A percentile compares a stretch with the other conserved stretches of the same genome.
Conservation (phyloP, 192 early-diverging fungal genomes). For the Kappamyces sp. region DNA sequence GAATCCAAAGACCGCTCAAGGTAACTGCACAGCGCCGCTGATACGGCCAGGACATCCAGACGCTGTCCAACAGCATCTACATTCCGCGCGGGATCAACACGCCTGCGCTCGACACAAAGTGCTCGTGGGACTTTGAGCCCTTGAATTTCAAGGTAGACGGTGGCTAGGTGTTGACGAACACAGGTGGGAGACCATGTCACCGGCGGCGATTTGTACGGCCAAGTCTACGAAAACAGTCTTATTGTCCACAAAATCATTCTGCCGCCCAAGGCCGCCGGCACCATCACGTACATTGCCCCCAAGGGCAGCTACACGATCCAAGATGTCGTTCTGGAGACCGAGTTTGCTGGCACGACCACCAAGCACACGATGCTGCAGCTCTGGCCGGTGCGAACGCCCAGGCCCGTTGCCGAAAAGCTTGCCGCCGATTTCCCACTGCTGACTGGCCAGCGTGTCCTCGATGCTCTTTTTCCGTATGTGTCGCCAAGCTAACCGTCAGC, state of each 20-base stretch:
- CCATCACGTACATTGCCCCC: slow-evolving; percentile 91
- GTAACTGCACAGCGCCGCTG: slow-evolving; percentile 26
- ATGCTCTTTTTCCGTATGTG: slow-evolving; percentile 91
- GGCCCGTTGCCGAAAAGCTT: slow-evolving; percentile 91
- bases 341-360: slow-evolving; percentile 92
- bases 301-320: slow-evolving; percentile 80
- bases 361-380: slow-evolving; percentile 95
- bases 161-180: not conserved
- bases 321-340: slow-evolving; percentile 88
- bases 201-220: slow-evolving; percentile 95
- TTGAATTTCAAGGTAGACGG: slow-evolving; percentile 70
- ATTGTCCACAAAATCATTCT: slow-evolving; percentile 93
- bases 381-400: slow-evolving; percentile 96
- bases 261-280: slow-evolving; percentile 88
- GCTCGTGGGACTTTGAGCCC: slow-evolving; percentile 95
- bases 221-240: slow-evolving; percentile 91
- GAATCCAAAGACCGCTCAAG: slow-evolving; percentile 97
- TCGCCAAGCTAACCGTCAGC: slow-evolving; percentile 23
- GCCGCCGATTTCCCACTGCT: slow-evolving; percentile 91
- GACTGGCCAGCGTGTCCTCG: slow-evolving; percentile 98
- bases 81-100: slow-evolving; percentile 98
- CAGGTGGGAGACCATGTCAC: slow-evolving; percentile 95
- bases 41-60: slow-evolving; percentile 70
- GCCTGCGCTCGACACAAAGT: slow-evolving; percentile 86
- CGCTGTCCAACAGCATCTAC: slow-evolving; percentile 91